Evolutionary conservation across 1,284 basidiomycete species (phyloP).

Genomic region (Naganishia sp.): DNA sequence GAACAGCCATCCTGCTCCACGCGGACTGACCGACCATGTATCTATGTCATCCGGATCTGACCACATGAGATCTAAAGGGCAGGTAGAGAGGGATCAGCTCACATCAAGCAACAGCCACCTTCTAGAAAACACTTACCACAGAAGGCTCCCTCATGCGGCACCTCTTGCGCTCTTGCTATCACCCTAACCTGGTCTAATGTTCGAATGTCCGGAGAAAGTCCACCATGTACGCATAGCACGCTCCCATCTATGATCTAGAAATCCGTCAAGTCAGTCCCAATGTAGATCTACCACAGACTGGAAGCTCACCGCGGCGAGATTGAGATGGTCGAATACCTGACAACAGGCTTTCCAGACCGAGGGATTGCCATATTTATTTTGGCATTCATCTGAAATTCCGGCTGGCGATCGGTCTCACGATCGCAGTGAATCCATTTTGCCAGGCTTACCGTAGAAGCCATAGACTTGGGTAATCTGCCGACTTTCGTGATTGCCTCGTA

Average conservation of each 20-base stretch:
- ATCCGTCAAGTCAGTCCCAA: neutral
- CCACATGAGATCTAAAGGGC: conserved; percentile 83
- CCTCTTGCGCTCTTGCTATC: conserved; percentile 87
- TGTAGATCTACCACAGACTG: neutral
- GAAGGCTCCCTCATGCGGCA: conserved; percentile 96
- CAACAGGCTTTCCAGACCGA: conserved; percentile 96
- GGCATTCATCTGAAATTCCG: conserved; percentile 75
- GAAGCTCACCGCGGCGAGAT: conserved; percentile 74
- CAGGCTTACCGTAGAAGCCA: conserved; percentile 83
- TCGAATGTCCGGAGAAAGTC: conserved; percentile 85
- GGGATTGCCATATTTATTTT: conserved; percentile 92
- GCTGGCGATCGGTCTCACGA: neutral
- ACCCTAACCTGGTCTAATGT: conserved; percentile 91
- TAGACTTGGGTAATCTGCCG: conserved; percentile 98
- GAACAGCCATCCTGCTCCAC: conserved; percentile 96
- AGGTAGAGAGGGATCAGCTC: conserved; percentile 2
- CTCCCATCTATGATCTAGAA: conserved; percentile 86
- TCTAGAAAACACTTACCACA: conserved; percentile 65
- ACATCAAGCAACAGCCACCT: neutral
- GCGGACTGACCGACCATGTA: conserved; percentile 90
- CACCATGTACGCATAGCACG: conserved; percentile 89
- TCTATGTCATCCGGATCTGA: conserved; percentile 95
- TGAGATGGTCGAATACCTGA: conserved; percentile 90
- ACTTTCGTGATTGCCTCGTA: conserved; percentile 93
- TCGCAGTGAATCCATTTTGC: neutral